A percentile compares a stretch with the other conserved stretches of the same genome.
Evolutionary conservation across 1,284 basidiomycete species (phyloP).

Genomic region (Pisolithus thermaeus): DNA sequence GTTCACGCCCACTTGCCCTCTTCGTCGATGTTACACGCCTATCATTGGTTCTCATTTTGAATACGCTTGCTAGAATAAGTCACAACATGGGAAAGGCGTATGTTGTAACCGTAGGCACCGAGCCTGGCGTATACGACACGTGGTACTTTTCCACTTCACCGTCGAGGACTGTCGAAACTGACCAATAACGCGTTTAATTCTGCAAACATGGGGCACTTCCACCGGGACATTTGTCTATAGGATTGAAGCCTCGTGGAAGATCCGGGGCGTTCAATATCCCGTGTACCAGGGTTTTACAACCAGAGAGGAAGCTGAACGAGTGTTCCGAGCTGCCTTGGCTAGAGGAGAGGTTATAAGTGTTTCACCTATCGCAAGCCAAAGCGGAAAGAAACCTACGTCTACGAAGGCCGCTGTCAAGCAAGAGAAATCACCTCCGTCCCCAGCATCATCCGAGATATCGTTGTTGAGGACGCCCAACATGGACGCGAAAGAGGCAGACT

Average conservation of each 20-base stretch:
- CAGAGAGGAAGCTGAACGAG: constrained; percentile 35
- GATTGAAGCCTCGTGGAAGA: constrained; percentile 38
- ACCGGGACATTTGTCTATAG: constrained; percentile 23
- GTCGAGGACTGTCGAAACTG: constrained; percentile 8
- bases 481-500: constrained; percentile 1
- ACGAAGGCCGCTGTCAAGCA: not conserved
- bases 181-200: constrained; percentile 1
- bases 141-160: constrained; percentile 31
- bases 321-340: constrained; percentile 32
- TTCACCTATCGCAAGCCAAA: constrained; percentile 7
- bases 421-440: constrained; percentile 10
- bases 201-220: constrained; percentile 3
- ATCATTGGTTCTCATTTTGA: not conserved
- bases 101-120: constrained; percentile 39
- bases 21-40: not conserved
- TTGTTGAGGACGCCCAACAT: constrained; percentile 13
- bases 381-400: not conserved
- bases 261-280: constrained; percentile 36
- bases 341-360: constrained; percentile 16
- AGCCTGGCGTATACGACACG: constrained; percentile 39
- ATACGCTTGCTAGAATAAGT: not conserved
- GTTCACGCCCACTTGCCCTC: constrained; percentile 10
- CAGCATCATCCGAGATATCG: constrained; percentile 8
- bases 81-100: constrained; percentile 40
- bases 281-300: constrained; percentile 38